Conservation (phyloP, 345 rosid species). For the Xanthoceras sorbifolium region DNA sequence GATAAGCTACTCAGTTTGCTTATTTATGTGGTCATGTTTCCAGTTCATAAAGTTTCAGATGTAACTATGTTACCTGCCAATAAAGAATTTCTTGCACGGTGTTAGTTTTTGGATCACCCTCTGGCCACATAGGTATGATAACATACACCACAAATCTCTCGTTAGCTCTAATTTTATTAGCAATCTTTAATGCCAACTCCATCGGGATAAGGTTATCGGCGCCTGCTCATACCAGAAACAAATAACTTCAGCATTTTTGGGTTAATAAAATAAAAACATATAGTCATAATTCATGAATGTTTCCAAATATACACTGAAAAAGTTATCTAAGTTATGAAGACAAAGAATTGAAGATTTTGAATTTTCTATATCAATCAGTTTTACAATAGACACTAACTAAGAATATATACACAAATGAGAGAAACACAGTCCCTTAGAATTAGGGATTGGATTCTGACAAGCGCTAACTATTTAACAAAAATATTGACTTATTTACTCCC, state of each 20-base stretch:
- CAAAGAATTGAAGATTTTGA: too few relatives aligned
- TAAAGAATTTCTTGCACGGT: conserved; percentile 88
- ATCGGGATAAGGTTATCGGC: conserved; percentile 94
- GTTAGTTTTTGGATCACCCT: conserved; percentile 84
- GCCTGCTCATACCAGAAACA: conserved; percentile 51
- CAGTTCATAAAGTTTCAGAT: neutral
- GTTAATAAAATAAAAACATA: neutral
- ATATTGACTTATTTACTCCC: too few relatives aligned
- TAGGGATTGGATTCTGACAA: too few relatives aligned
- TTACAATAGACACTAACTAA: too few relatives aligned
- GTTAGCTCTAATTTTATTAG: conserved; percentile 77
- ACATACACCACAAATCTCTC: conserved; percentile 91
- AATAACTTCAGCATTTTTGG: neutral
- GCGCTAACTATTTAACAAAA: too few relatives aligned
- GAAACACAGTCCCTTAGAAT: too few relatives aligned
- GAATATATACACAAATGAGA: too few relatives aligned
- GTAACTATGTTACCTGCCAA: conserved; percentile 74
- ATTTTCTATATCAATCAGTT: too few relatives aligned
- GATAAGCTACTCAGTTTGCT: neutral
- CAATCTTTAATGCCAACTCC: conserved; percentile 96
- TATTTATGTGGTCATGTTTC: neutral
- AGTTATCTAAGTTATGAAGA: neutral
- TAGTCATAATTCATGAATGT: neutral
- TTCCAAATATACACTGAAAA: neutral
- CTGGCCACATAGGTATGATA: conserved; percentile 97